phyloP scores from a whole-genome alignment of 306 rosid genomes.

The Fragaria ananassa region DNA sequence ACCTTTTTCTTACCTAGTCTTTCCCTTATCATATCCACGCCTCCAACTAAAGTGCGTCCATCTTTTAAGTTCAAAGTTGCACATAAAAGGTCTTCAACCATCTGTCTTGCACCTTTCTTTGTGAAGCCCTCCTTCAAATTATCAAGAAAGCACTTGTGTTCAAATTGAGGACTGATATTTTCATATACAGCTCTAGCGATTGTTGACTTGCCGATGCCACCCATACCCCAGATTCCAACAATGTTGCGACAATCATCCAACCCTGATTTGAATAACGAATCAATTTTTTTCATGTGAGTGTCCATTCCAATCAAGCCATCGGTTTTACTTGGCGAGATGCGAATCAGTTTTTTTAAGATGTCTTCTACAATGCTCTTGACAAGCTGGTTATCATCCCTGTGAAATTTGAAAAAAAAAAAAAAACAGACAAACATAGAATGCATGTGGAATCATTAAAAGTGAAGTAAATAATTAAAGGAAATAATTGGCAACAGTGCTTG shows the following conservation, averaged over 20 bases:
- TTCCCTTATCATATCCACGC: background rate
- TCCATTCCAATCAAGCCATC: slow-evolving; percentile 24
- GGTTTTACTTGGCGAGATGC: background rate
- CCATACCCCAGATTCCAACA: slow-evolving; percentile 31
- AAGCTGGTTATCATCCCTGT: background rate
- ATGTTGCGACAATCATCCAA: background rate
- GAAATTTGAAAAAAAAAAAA: background rate
- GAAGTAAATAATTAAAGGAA: background rate
- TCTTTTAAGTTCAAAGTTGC: background rate
- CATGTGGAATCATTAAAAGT: no score
- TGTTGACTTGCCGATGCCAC: slow-evolving; percentile 19
- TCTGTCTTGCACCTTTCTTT: background rate
- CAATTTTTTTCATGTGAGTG: background rate
- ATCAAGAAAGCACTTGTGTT: slow-evolving; percentile 4
- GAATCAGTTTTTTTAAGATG: background rate
- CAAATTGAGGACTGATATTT: background rate
- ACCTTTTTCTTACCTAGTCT: background rate
- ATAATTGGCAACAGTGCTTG: no score
- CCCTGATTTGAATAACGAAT: background rate
- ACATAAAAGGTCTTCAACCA: background rate
- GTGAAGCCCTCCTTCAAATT: background rate
- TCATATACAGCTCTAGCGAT: background rate
- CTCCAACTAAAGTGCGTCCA: background rate
- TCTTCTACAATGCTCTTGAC: background rate
- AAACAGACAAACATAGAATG: no score